phyloP scores from a whole-genome alignment of 805 yeast genomes.

The Wickerhamiella australiensis region DNA sequence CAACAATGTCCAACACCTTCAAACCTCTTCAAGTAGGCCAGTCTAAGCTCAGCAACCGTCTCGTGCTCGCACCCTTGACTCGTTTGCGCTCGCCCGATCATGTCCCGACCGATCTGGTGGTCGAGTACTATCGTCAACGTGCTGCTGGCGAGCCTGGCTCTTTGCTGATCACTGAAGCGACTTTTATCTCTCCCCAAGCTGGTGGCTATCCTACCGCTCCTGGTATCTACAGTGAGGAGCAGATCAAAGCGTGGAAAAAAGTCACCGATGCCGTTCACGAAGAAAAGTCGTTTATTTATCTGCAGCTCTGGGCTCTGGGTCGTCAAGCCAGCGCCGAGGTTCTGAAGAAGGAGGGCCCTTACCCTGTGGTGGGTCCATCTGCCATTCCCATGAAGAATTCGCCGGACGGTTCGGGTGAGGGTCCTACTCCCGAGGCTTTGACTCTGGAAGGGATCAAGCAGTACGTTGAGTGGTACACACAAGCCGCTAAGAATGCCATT shows the following conservation, averaged over 20 bases:
- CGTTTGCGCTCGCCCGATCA: slow-evolving; percentile 31
- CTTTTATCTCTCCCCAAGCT: slow-evolving; percentile 34
- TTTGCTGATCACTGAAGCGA: slow-evolving; percentile 47
- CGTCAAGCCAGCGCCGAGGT: slow-evolving; percentile 33
- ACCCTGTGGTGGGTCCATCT: slow-evolving; percentile 33
- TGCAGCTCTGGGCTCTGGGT: slow-evolving; percentile 42
- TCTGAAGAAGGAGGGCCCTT: slow-evolving; percentile 27
- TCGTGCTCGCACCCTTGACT: slow-evolving; percentile 43
- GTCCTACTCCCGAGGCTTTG: slow-evolving; percentile 25
- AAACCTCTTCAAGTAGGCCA: slow-evolving; percentile 31
- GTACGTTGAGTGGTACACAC: slow-evolving; percentile 33
- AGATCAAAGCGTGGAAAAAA: slow-evolving; percentile 28
- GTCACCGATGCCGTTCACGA: slow-evolving; percentile 37
- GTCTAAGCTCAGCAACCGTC: slow-evolving; percentile 29
- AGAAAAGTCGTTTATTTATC: slow-evolving; percentile 30
- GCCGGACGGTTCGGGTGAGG: no score
- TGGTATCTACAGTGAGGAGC: slow-evolving; percentile 26
- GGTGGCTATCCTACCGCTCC: slow-evolving; percentile 31
- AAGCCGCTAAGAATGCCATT: slow-evolving; percentile 41
- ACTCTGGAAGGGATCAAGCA: slow-evolving; percentile 34
- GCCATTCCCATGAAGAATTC: slow-evolving; percentile 22
- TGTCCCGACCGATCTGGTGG: slow-evolving; percentile 34
- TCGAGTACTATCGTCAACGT: slow-evolving; percentile 44
- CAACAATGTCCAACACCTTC: slow-evolving; percentile 20
- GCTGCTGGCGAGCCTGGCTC: slow-evolving; percentile 43